Percentiles rank a stretch among this genome's conserved stretches.
Conservation (phyloP, 2,329 filamentous ascomycete genomes). For the Ceratocystis cacaofunesta region DNA sequence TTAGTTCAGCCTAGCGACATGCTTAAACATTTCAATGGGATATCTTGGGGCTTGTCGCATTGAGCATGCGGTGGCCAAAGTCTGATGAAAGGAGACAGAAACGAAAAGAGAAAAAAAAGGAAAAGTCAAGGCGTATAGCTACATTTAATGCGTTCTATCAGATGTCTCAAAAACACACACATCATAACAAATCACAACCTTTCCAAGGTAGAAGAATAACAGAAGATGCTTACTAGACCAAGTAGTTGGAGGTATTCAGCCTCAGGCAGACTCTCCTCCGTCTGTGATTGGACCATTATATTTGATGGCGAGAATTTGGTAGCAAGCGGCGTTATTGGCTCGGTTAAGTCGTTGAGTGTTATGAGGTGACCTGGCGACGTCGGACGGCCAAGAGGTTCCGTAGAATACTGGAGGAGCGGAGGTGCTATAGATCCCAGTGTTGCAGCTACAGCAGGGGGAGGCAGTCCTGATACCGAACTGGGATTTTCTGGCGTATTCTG, state of each 20-base stretch:
- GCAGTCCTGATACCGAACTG: slow-evolving; percentile 15
- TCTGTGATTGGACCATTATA: slow-evolving; percentile 9
- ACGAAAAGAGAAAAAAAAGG: not conserved
- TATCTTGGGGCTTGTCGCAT: slow-evolving; percentile 3
- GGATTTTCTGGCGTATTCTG: slow-evolving; percentile 23
- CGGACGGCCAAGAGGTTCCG: not conserved
- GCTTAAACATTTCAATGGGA: not conserved
- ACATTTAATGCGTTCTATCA: not conserved
- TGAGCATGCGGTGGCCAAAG: not conserved
- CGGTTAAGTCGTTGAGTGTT: slow-evolving; percentile 23
- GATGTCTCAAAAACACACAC: not conserved
- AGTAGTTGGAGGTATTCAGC: slow-evolving; percentile 65
- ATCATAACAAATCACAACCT: not conserved
- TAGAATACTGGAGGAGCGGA: slow-evolving; percentile 1
- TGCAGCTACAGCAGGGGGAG: slow-evolving; percentile 16
- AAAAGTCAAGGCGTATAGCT: not conserved
- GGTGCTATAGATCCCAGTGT: slow-evolving; percentile 16
- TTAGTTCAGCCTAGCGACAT: not conserved
- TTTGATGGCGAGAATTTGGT: slow-evolving; percentile 28
- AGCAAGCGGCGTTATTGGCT: slow-evolving; percentile 23
- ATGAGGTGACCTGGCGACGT: slow-evolving; percentile 6
- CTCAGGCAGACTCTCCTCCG: slow-evolving; percentile 28
- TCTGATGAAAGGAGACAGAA: not conserved
- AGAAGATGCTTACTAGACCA: slow-evolving; percentile 47
- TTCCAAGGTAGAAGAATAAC: not conserved